Evolutionary conservation across 306 rosid species (phyloP), one percentile per base, ranked within the genome.

Genomic region (Rubus parviflorus): DNA sequence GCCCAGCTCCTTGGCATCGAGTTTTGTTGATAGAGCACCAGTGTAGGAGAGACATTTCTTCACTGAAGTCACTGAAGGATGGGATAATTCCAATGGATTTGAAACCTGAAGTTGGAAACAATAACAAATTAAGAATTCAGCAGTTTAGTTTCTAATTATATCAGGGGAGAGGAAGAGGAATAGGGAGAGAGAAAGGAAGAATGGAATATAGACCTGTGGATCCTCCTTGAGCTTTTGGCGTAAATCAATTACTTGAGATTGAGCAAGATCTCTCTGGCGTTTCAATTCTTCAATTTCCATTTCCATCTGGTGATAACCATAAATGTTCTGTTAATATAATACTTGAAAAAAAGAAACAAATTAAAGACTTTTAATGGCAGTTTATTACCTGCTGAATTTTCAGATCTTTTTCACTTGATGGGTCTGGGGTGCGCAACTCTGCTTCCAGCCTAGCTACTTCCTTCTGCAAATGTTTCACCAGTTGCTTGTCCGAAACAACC

Each of bases 361-460:
- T 53, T 17, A 12, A 35, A 25, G 61, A 70, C 47, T 1, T 52
- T 46, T 23, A 72, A 45, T 49, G 47, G 49, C 51, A 76, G 81
- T 49, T 72, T 77, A 93, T 74, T 81, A 93, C 99, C 99, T 96
- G 94, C 85, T 90, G 99, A 80, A 96, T 93, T 86, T 96, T 96
- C 82, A 83, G 73, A 72, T 96, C 99, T 73, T 90, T 96, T 81
- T 96, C 99, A 22, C 52, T 87, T 23, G 87, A 64, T 25, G 98
- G 98, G 79, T 96, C 99, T 64, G 99, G 99, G 70, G 99, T 89
- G 67, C 93, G 91, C 63, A 96, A 72, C 82, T 73, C 99, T 67
- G 98, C 99, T 87, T 93, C 99, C 79, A 96, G 88, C 81, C 99
- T 88, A 7, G 98, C 97, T 51, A 96, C 99, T 88, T 96, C 98